Evolutionary conservation across 106 monocot genomes (phyloP).

Genomic region (Iris macrosiphon): DNA sequence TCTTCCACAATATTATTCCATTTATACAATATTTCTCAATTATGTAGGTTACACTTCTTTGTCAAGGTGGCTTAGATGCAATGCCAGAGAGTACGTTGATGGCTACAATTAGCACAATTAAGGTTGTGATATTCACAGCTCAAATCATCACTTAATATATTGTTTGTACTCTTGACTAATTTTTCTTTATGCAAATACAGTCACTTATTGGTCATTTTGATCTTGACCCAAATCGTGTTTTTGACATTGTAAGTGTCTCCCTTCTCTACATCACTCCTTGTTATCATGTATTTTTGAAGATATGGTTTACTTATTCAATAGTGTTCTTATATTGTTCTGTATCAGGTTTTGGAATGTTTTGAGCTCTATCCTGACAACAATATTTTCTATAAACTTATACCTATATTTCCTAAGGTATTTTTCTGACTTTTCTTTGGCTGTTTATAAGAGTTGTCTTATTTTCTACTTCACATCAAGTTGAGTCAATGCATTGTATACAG

Average conservation of each 20-base stretch:
- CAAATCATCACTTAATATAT: background rate
- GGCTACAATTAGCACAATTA: constrained; percentile 76
- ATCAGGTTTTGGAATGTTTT: constrained; percentile 90
- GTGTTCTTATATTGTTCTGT: no score
- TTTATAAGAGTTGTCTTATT: background rate
- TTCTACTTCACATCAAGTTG: constrained; percentile 3
- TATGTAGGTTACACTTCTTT: constrained; percentile 86
- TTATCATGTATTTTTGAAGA: no score
- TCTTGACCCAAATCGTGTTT: constrained; percentile 97
- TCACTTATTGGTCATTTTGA: constrained; percentile 99
- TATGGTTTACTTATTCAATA: no score
- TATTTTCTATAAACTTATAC: constrained; percentile 75
- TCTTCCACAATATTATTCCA: no score
- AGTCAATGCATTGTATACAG: constrained; percentile 47
- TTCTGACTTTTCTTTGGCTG: background rate
- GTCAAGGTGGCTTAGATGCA: constrained; percentile 65
- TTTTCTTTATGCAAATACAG: constrained; percentile 27
- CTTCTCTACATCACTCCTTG: no score
- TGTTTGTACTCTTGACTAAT: background rate
- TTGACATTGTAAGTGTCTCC: constrained; percentile 89
- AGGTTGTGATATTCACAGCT: constrained; percentile 38
- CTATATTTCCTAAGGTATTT: constrained; percentile 92
- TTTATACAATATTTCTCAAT: no score
- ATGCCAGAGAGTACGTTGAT: constrained; percentile 30
- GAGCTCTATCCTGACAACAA: constrained; percentile 73